These are phyloP conservation scores for Hymenoscyphus fraxineus DNA, from an alignment of 2,329 filamentous ascomycete genomes.

Conservation along the genomic window DNA sequence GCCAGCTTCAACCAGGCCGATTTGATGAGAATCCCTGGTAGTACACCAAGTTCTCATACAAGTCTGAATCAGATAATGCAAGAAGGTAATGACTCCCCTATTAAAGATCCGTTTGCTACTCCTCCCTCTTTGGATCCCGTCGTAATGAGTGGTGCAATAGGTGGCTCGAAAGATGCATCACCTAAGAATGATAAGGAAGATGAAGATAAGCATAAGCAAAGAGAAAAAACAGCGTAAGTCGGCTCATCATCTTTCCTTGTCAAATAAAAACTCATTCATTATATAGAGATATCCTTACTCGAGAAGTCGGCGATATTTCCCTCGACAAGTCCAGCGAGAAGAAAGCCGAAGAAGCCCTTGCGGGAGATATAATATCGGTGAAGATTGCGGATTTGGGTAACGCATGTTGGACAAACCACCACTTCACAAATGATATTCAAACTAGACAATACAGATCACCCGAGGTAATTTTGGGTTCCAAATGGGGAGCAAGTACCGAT, in stretches of 20 bases:
- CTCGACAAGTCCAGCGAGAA: constrained; percentile 72
- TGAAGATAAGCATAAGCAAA: constrained; percentile 70
- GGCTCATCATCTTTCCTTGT: not conserved
- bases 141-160: constrained; percentile 55
- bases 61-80: constrained; percentile 83
- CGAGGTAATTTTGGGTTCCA: constrained; percentile 91
- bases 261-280: constrained; percentile 14
- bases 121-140: constrained; percentile 39
- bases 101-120: constrained; percentile 31
- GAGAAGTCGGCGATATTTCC: constrained; percentile 91
- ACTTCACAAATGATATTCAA: constrained; percentile 99
- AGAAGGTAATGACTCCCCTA: constrained; percentile 59
- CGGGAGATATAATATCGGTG: constrained; percentile 69
- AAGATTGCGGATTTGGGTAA: constrained; percentile 99
- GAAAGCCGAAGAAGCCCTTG: constrained; percentile 53
- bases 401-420: constrained; percentile 97
- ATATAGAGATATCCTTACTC: constrained; percentile 76
- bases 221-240: constrained; percentile 91
- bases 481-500: constrained; percentile 99
- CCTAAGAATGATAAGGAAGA: constrained; percentile 47
- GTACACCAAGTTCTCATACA: constrained; percentile 59
- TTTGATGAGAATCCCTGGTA: constrained; percentile 54
- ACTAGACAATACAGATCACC: constrained; percentile 95
- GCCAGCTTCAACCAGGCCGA: constrained; percentile 82
- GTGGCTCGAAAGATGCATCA: constrained; percentile 40